phyloP scores from a whole-genome alignment of 176 grass and related monocot species.

The Oryza meyeriana region DNA sequence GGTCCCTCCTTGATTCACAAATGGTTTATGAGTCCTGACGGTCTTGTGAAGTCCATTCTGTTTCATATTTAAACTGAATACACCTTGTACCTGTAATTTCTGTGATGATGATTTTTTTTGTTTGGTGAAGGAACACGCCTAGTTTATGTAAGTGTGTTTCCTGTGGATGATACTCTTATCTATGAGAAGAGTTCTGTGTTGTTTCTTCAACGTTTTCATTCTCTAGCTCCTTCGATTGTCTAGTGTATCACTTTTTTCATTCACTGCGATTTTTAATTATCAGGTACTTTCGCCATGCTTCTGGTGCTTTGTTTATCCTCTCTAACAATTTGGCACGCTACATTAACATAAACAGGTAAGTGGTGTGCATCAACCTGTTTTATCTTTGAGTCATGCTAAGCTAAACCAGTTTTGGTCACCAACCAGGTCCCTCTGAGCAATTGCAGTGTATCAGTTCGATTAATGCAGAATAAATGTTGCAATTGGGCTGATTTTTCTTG shows the following conservation, averaged over 20 bases:
- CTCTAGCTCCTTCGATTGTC: background rate
- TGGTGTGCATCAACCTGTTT: background rate
- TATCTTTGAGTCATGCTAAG: background rate
- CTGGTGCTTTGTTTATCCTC: conserved; percentile 78
- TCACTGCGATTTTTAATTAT: conserved; percentile 16
- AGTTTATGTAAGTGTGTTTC: background rate
- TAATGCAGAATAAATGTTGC: background rate
- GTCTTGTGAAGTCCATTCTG: background rate
- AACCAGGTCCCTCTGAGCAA: background rate
- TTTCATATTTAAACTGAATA: background rate
- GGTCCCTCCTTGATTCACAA: background rate
- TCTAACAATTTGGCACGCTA: conserved; percentile 90
- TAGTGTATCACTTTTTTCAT: background rate
- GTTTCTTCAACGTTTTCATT: background rate
- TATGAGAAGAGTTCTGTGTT: background rate
- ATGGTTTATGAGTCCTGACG: background rate
- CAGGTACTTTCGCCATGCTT: conserved; percentile 98
- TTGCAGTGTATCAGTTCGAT: background rate
- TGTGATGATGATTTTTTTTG: background rate
- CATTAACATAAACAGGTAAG: conserved; percentile 94
- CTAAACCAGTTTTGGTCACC: background rate
- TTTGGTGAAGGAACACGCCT: background rate
- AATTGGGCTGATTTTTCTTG: background rate
- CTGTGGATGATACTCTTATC: background rate
- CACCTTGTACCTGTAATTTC: background rate